phyloP scores from a whole-genome alignment of 2,329 filamentous ascomycete species.

The Paraphaeosphaeria sporulosa region DNA sequence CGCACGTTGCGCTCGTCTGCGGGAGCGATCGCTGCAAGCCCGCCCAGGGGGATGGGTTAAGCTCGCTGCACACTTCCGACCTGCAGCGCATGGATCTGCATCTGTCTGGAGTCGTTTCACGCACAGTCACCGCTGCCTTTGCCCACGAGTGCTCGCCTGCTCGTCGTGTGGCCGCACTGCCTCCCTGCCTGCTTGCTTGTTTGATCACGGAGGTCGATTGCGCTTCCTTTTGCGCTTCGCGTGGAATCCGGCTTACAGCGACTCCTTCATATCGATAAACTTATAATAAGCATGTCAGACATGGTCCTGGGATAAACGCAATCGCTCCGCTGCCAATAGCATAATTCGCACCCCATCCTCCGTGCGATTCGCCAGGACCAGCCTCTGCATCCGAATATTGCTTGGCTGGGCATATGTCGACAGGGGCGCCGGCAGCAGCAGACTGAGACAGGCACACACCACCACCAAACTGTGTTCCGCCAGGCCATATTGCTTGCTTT shows the following conservation, averaged over 20 bases:
- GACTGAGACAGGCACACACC: constrained; percentile 34
- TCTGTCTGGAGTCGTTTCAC: constrained; percentile 37
- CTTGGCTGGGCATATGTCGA: constrained; percentile 20
- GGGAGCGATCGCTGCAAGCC: constrained; percentile 41
- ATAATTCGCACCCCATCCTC: constrained; percentile 31
- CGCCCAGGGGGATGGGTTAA: constrained; percentile 39
- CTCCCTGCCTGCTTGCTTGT: constrained; percentile 17
- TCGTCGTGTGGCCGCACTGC: constrained; percentile 9
- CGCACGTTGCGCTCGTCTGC: constrained; percentile 9
- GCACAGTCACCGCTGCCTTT: constrained; percentile 33
- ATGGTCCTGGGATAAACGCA: constrained; percentile 20
- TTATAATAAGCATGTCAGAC: constrained; percentile 32
- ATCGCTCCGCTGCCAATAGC: constrained; percentile 36
- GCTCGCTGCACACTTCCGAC: constrained; percentile 32
- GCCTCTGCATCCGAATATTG: constrained; percentile 24
- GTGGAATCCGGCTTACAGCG: neutral
- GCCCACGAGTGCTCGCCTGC: constrained; percentile 18
- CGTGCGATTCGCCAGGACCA: constrained; percentile 29
- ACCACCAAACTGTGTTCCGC: constrained; percentile 17
- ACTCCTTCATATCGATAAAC: constrained; percentile 8
- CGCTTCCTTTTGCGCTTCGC: neutral
- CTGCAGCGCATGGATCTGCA: constrained; percentile 34
- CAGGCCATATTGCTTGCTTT: constrained; percentile 19
- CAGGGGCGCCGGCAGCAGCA: constrained; percentile 30
- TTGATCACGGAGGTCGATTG: constrained; percentile 19